Conservation (phyloP, 2,329 filamentous ascomycete genomes). For the Botryosphaeria dothidea region DNA sequence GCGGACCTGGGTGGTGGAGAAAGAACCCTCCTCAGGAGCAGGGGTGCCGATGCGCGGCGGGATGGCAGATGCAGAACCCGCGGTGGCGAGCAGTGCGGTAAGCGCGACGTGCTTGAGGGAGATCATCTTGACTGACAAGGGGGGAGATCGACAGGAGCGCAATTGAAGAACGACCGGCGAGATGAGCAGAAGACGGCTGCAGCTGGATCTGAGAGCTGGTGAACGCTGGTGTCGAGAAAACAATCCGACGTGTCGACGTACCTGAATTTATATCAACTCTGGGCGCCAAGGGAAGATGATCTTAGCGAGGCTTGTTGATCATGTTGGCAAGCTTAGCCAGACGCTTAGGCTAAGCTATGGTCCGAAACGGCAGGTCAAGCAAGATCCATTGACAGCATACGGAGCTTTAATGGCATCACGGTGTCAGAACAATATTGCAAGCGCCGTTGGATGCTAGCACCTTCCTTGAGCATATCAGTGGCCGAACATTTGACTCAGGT, state of each 20-base stretch:
- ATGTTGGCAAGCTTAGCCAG: constrained; percentile 4
- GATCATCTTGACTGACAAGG: background rate
- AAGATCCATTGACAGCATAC: background rate
- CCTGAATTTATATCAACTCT: background rate
- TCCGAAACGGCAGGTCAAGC: background rate
- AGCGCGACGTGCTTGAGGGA: background rate
- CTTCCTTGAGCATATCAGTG: constrained; percentile 4
- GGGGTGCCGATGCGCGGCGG: constrained; percentile 1
- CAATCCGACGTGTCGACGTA: background rate
- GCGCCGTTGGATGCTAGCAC: background rate
- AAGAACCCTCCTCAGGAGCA: background rate
- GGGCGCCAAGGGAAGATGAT: background rate
- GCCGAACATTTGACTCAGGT: background rate
- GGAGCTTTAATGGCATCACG: constrained; percentile 2
- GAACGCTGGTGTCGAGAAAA: background rate
- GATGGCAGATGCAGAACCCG: background rate
- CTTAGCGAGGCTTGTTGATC: constrained; percentile 5
- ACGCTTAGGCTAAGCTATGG: background rate
- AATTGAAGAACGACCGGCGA: background rate
- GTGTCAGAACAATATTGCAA: too few relatives aligned
- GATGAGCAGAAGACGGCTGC: background rate
- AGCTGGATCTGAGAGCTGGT: background rate
- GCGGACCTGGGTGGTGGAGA: constrained; percentile 31
- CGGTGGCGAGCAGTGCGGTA: background rate
- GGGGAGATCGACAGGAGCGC: background rate